phyloP scores from a whole-genome alignment of 164 flowering plant genomes.

The Tetrastigma voinierianum region DNA sequence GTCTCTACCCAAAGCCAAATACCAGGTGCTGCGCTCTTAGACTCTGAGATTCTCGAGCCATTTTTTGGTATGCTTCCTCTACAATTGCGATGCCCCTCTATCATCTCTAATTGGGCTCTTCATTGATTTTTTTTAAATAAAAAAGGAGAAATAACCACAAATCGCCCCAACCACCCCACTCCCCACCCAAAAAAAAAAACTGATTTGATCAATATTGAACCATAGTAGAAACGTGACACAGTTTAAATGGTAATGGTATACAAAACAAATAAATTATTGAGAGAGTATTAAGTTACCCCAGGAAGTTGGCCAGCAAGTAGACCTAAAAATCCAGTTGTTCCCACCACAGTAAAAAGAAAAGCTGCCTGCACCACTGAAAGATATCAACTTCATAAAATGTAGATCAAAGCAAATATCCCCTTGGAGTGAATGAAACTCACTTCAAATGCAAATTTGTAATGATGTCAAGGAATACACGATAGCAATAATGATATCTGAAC shows the following conservation, averaged over 20 bases:
- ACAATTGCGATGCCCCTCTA: too few species aligned
- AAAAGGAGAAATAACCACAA: too few species aligned
- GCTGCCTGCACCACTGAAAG: slow-evolving; percentile 89
- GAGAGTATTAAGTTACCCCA: slow-evolving; percentile 53
- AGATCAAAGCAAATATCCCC: not conserved
- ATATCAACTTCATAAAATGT: slow-evolving; percentile 39
- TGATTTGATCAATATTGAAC: not conserved
- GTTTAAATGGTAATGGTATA: not conserved
- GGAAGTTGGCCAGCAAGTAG: slow-evolving; percentile 95
- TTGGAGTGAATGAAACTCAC: not conserved
- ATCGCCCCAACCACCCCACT: too few species aligned
- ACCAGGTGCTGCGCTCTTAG: too few species aligned
- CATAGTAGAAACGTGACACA: not conserved
- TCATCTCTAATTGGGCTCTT: too few species aligned
- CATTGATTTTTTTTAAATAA: too few species aligned
- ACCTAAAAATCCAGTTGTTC: slow-evolving; percentile 79
- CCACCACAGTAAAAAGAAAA: slow-evolving; percentile 95
- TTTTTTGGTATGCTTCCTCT: too few species aligned
- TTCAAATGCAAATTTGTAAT: not conserved
- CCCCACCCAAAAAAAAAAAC: too few species aligned
- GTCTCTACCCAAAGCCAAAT: too few species aligned
- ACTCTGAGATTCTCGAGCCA: too few species aligned
- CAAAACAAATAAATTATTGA: not conserved
- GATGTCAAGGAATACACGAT: not conserved
- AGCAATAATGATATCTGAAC: not conserved